These are phyloP conservation scores for Botrytis medusae DNA, from an alignment of 2,329 filamentous ascomycete genomes.

Conservation along the genomic window DNA sequence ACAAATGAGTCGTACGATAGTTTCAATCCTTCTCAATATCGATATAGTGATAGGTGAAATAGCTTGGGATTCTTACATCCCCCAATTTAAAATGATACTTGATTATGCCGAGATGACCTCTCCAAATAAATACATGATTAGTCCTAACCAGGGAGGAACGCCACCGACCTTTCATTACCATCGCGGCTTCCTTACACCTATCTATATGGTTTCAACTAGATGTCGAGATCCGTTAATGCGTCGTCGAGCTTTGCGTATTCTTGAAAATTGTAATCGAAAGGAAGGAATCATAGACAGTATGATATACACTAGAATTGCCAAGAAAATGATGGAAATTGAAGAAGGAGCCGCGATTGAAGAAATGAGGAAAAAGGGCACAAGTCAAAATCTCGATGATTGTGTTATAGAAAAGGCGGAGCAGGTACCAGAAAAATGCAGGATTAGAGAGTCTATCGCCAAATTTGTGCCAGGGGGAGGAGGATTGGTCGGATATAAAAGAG, in stretches of 20 bases:
- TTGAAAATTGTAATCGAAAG: constrained; percentile 1
- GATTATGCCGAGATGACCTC: neutral
- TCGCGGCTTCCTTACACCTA: constrained; percentile 3
- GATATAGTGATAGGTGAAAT: neutral
- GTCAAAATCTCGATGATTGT: neutral
- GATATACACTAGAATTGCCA: neutral
- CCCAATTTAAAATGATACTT: neutral
- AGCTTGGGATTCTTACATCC: neutral
- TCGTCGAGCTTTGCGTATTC: constrained; percentile 2
- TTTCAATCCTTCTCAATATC: neutral
- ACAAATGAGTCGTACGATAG: neutral
- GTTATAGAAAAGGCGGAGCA: constrained; percentile 1
- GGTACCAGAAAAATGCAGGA: neutral
- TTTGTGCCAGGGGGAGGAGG: neutral
- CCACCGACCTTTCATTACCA: constrained; percentile 7
- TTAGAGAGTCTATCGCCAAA: constrained; percentile 1
- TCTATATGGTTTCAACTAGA: constrained; percentile 3
- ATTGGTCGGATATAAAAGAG: neutral
- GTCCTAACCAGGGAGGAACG: neutral
- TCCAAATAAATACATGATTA: neutral
- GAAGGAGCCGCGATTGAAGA: constrained; percentile 5
- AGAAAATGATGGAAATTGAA: constrained; percentile 9
- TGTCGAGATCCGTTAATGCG: constrained; percentile 7
- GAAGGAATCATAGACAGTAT: constrained; percentile 15
- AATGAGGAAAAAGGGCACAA: neutral